A percentile compares a stretch with the other conserved stretches of the same genome.
phyloP scores from a whole-genome alignment of 2,329 filamentous ascomycete genomes.

The Epicoccum sorghinum region DNA sequence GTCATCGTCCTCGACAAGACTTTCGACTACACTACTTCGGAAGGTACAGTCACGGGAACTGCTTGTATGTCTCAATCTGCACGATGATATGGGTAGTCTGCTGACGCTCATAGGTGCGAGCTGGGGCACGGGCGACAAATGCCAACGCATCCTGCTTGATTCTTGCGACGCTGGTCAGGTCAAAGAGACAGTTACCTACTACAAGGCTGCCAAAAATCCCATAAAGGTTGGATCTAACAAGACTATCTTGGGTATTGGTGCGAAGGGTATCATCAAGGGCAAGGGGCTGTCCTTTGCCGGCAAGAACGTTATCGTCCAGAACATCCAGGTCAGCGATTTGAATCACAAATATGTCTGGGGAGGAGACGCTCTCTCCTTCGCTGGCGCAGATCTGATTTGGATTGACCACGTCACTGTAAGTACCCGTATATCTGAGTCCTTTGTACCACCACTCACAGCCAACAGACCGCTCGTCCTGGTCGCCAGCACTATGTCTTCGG shows the following conservation, averaged over 20 bases:
- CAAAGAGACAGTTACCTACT: slow-evolving; percentile 32
- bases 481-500: slow-evolving; percentile 23
- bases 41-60: slow-evolving; percentile 25
- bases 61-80: slow-evolving; percentile 7
- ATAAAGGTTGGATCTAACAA: slow-evolving; percentile 49
- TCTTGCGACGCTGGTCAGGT: slow-evolving; percentile 6
- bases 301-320: slow-evolving; percentile 47
- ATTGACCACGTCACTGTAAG: slow-evolving; percentile 34
- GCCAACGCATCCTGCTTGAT: slow-evolving; percentile 31
- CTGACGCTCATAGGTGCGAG: slow-evolving; percentile 10
- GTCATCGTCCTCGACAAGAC: slow-evolving; percentile 46
- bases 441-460: neutral
- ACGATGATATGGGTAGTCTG: neutral
- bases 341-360: slow-evolving; percentile 49
- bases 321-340: slow-evolving; percentile 45
- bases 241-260: slow-evolving; percentile 49
- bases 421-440: neutral
- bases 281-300: slow-evolving; percentile 48
- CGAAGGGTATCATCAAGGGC: slow-evolving; percentile 47
- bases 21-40: slow-evolving; percentile 27
- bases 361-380: slow-evolving; percentile 44
- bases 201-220: slow-evolving; percentile 33
- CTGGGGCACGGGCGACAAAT: slow-evolving; percentile 19
- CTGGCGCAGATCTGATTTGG: slow-evolving; percentile 40
- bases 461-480: slow-evolving; percentile 15